Conservation (phyloP, 352 stramenopile species). For the Pythium angustatum region DNA sequence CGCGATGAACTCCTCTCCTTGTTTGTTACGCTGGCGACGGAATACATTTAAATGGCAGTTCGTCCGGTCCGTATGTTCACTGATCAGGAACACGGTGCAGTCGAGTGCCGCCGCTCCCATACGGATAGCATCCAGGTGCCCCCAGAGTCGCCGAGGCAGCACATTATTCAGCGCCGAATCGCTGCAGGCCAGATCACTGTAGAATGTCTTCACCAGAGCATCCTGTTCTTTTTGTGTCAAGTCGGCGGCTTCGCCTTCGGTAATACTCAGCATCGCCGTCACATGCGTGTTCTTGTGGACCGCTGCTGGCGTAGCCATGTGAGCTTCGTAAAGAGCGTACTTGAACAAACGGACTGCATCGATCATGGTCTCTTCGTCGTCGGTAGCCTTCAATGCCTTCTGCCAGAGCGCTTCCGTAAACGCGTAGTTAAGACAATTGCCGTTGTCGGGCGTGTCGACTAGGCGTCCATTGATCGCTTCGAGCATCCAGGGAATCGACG, state of each 20-base stretch:
- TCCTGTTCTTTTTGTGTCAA: neutral
- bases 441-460: neutral
- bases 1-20: neutral
- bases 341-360: neutral
- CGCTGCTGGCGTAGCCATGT: neutral
- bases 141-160: slow-evolving; percentile 4
- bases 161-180: neutral
- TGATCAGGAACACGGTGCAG: slow-evolving; percentile 6
- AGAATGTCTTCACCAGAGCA: neutral
- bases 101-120: neutral
- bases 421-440: slow-evolving; percentile 15
- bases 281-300: neutral
- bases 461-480: slow-evolving; percentile 1
- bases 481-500: neutral
- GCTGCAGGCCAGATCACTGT: slow-evolving; percentile 1
- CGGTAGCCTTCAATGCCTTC: neutral
- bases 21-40: neutral
- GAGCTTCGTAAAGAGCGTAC: neutral
- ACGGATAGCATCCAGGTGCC: slow-evolving; percentile 4
- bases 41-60: slow-evolving; percentile 8
- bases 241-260: neutral
- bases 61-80: neutral
- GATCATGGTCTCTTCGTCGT: neutral
- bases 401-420: neutral
- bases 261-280: neutral